Percentiles rank a stretch among this genome's conserved stretches.
Conservation (phyloP, 371 early-diverging fungal species). For the Mucor racemosus region DNA sequence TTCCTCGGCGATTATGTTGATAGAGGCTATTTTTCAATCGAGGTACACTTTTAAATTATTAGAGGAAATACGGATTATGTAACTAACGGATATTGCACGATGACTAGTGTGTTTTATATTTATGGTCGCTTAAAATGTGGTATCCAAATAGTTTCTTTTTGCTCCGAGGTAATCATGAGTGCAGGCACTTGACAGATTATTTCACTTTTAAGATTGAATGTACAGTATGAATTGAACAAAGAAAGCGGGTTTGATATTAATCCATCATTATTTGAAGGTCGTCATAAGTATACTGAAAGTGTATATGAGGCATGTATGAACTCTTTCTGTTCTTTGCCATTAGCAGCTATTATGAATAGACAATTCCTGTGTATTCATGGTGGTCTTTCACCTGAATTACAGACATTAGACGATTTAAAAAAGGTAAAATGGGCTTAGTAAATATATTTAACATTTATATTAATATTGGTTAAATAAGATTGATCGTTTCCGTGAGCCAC, state of each 20-base stretch:
- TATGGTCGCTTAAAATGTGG: constrained; percentile 92
- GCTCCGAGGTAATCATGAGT: constrained; percentile 99
- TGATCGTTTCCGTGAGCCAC: constrained; percentile 94
- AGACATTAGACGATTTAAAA: constrained; percentile 92
- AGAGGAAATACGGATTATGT: too few species aligned
- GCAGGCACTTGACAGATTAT: constrained; percentile 97
- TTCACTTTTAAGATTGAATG: constrained; percentile 98
- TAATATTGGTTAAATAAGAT: constrained; percentile 49
- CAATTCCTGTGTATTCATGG: constrained; percentile 99
- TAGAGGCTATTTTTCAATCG: constrained; percentile 93
- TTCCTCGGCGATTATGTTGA: constrained; percentile 99
- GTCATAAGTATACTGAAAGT: constrained; percentile 93
- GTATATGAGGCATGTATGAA: constrained; percentile 97
- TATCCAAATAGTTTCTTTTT: constrained; percentile 92
- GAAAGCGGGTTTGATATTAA: background rate
- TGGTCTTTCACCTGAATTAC: constrained; percentile 88
- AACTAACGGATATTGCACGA: too few species aligned
- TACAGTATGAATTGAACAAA: constrained; percentile 48
- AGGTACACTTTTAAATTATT: constrained; percentile 46
- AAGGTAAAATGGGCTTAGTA: constrained; percentile 63
- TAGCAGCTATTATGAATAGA: constrained; percentile 95
- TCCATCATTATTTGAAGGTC: constrained; percentile 54
- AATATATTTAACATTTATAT: background rate
- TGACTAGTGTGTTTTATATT: constrained; percentile 85
- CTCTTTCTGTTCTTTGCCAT: constrained; percentile 96